Evolutionary conservation across 2,329 filamentous ascomycete species (phyloP).

Genomic region (Pestalotiopsis sp.): DNA sequence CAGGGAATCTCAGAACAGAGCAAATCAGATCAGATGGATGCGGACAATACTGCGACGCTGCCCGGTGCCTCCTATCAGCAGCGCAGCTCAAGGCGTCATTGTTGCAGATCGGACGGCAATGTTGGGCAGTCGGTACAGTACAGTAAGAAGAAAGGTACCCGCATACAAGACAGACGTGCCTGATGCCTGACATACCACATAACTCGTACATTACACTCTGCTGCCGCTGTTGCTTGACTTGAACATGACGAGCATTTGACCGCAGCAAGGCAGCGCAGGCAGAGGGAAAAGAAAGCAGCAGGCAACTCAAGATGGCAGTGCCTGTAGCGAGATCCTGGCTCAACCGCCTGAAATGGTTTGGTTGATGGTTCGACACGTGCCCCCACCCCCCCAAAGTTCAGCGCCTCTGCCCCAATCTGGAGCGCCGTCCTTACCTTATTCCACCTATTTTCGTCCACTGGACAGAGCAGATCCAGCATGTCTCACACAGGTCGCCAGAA

Average conservation of each 20-base stretch:
- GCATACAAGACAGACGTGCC: not conserved
- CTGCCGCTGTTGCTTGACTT: not conserved
- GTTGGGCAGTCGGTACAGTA: not conserved
- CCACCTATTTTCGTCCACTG: not conserved
- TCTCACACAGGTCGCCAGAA: too few relatives aligned
- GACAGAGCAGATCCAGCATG: not conserved
- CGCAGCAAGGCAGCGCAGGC: not conserved
- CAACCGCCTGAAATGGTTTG: not conserved
- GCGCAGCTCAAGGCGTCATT: not conserved
- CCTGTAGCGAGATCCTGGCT: not conserved
- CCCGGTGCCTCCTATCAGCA: not conserved
- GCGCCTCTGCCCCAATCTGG: not conserved
- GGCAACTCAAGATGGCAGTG: conserved; percentile 10
- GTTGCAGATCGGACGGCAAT: not conserved
- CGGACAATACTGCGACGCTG: not conserved
- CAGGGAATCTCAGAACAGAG: not conserved
- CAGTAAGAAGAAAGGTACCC: not conserved
- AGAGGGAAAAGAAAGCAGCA: conserved; percentile 10
- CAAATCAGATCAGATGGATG: not conserved
- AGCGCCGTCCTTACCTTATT: not conserved
- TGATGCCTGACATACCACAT: not conserved
- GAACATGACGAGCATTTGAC: not conserved
- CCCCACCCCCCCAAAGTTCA: not conserved
- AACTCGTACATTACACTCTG: too few relatives aligned
- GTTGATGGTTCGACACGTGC: conserved; percentile 10